These are phyloP conservation scores for Solanum chiquidenum DNA, from an alignment of 257 asterid species.

Conservation along the genomic window DNA sequence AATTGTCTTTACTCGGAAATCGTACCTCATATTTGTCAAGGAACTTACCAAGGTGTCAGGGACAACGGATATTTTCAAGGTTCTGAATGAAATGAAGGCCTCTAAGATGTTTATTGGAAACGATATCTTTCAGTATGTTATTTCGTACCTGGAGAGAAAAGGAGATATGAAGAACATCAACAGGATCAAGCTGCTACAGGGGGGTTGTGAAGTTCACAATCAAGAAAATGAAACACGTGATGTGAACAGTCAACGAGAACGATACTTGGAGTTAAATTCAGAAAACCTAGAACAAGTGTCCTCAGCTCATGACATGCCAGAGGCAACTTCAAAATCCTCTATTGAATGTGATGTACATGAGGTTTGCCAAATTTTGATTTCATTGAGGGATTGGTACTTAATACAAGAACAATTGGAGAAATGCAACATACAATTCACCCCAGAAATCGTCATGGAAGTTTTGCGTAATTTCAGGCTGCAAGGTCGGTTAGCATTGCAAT, in stretches of 20 bases:
- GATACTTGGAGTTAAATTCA: not conserved
- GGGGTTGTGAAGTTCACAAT: conserved; percentile 3
- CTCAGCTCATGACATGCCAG: not conserved
- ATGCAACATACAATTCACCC: conserved; percentile 26
- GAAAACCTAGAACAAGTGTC: conserved; percentile 10
- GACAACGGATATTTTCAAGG: conserved; percentile 44
- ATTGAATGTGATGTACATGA: conserved; percentile 14
- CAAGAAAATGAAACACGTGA: conserved; percentile 3
- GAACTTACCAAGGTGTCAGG: conserved; percentile 57
- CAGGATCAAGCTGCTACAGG: conserved; percentile 23
- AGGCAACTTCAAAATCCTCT: conserved; percentile 6
- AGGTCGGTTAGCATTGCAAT: conserved; percentile 38
- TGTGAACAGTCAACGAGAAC: conserved; percentile 10
- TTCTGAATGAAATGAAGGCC: conserved; percentile 46
- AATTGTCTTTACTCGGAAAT: conserved; percentile 36
- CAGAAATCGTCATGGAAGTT: conserved; percentile 46
- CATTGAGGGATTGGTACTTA: conserved; percentile 48
- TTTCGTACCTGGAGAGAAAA: conserved; percentile 39
- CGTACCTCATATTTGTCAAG: conserved; percentile 38
- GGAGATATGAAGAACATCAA: conserved; percentile 35
- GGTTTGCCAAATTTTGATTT: conserved; percentile 34
- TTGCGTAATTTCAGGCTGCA: conserved; percentile 33
- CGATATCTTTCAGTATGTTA: conserved; percentile 23
- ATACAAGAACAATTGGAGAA: conserved; percentile 53
- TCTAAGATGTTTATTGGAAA: conserved; percentile 25